Base-by-base conservation (phyloP, 305 asterid species). In the Nicotiana rustica region DNA sequence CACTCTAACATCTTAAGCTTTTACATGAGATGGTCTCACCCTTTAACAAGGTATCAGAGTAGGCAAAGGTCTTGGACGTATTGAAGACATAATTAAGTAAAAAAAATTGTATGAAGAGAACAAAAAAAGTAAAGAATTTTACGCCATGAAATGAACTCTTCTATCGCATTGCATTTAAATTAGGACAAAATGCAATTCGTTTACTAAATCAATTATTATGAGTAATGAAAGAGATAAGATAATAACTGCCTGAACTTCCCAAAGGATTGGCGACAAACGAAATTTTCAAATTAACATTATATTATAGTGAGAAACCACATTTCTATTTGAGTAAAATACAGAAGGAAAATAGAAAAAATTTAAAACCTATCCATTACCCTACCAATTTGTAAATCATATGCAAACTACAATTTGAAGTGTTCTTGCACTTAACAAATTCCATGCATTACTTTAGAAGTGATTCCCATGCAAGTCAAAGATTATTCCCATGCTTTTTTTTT, bases 371-470 rank as follows among this genome's bases (percentile, higher is more conserved):
- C 49, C 12, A 41, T 8, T 41, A 41, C 49, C 8, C 12, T 8
- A 41, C 49, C 10, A 41, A 41, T 41, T 3, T 8, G 10, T 7
- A 41, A 41, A 41, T 41, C 49, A 41, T 33, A 33, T 8, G 49
- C 49, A 41, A 41, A 41, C 49, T 41, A 69, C 77, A 69, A 69
- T 18, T n/a, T 21, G 57, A 10, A 9, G 1, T 10, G 41, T 41
- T 21, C 35, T 18, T 70, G 78, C 57, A 41, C 59, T 41, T 5
- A 18, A 4, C 57, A 70, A 18, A 70, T 25, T 25, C 59, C 59
- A 70, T 70, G n/a, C 29, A 70, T 21, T 41, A 7, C 3, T 21
- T 47, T 71, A 71, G 79, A 75, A 14, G 64, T 75, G 44, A 49
- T 35, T 67, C 52, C 4, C 76, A 67, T 67, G 55, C 55, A 67